Base-by-base conservation (phyloP, 495 filamentous ascomycete species). In the Penicillium cosmopolitanum region DNA sequence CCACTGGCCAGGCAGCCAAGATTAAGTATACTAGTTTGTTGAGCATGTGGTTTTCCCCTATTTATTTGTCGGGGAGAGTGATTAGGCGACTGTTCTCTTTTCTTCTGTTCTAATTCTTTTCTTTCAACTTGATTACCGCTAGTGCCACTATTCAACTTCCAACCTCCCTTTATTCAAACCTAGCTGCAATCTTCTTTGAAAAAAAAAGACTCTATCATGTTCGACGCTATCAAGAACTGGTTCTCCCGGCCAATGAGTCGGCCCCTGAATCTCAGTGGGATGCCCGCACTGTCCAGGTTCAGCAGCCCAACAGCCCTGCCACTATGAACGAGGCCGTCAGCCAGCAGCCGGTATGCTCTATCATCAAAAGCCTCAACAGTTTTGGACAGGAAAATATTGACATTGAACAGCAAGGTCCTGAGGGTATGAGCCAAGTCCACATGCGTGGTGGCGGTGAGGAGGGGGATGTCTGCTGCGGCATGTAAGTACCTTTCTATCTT, bases 391-490 rank as follows among this genome's bases (percentile, higher is more conserved):
- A 13, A 13, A 44, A 44, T 44, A 44, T 13, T 44, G 16, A 44
- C n/a, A 2, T 18, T 4, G n/a, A 11, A 34, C 38, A 58, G 56
- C 50, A 50, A 15, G 36, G 33, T 33, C 48, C 50, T 34, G 50
- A 58, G 40, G 28, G 28, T 7, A 58, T 58, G 56, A 50, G 31
- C 12, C 11, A 12, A 18, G 56, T 58, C 35, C 56, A 58, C 36
- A 46, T 58, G 23, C 56, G 56, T n/a, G 56, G 56, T 58, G 56
- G 56, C 35, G 56, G 56, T 43, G 50, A 52, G 31, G 56, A 38
- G 16, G 55, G 40, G 18, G 56, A 53, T 44, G 50, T 59, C n/a
- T 59, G 56, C 56, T 59, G 50, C 13, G 56, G 56, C 48, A 5
- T 59, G 56, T 59, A n/a, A 59, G 56, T 53, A 52, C 42, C n/a